Base-by-base conservation (phyloP, 2,329 filamentous ascomycete genomes). In the Hypoxylon sp. region DNA sequence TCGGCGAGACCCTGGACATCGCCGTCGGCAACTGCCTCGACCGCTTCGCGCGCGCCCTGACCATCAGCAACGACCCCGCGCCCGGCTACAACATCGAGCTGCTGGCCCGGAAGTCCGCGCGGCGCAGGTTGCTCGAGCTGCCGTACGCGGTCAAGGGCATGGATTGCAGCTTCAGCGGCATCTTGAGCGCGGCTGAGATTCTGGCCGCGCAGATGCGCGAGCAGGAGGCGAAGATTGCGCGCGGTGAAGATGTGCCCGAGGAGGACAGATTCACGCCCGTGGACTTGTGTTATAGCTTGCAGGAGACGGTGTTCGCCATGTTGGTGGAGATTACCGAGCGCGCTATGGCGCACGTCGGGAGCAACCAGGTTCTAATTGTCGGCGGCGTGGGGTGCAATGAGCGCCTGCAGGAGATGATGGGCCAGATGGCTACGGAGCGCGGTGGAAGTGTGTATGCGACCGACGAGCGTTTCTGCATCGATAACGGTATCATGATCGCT, bases 401-500 rank as follows among this genome's bases (percentile, higher is more conserved):
- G 75, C 82, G 94, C 3, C 70, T 99, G 61, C 94, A 99, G 76
- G 85, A 96, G 65, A 99, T 99, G 94, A 99, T 99, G 94, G 92
- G 90, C 11, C 78, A 88, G 35, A 99, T 99, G 94, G 93, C 92
- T 11, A 78, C 78, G 32, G 92, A 96, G 70, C 78, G 94, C 26
- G 90, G 91, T 43, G 94, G 94, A 3, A 92, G 85, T 65, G 90
- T 97, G 3, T 97, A 89, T 73, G 92, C 94, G 16, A 97, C 93
- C 0, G 94, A 99, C 69, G 94, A 99, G 77, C 81, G 94, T 34
- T 99, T 96, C 71, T 99, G 94, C 70, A 99, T 99, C 63, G 94
- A 99, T 73, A 99, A 99, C 66, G 94, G 94, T 37, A 97, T 99
- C 68, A 99, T 99, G 94, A 99, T 99, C 75, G 94, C 94, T 1